Conservation (phyloP, 805 yeast genomes). For the Myxozyma neotropica region DNA sequence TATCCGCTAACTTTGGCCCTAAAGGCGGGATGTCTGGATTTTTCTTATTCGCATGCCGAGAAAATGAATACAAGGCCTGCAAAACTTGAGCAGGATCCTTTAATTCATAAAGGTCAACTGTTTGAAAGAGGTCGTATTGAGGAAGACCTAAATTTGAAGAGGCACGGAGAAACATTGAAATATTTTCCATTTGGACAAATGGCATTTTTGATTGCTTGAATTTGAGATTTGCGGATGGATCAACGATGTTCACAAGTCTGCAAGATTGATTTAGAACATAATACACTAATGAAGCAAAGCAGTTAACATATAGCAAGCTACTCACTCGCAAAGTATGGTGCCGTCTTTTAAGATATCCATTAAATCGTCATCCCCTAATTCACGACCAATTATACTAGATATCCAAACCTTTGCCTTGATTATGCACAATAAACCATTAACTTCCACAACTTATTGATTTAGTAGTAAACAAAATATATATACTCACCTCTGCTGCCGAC, state of each 20-base stretch:
- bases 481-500: conserved; percentile 40
- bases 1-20: conserved; percentile 60
- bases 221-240: conserved; percentile 43
- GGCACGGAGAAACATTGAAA: conserved; percentile 66
- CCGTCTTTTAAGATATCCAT: conserved; percentile 66
- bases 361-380: conserved; percentile 49
- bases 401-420: conserved; percentile 55
- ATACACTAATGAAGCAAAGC: conserved; percentile 21
- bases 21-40: conserved; percentile 55
- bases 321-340: conserved; percentile 48
- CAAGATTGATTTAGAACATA: not conserved
- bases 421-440: conserved; percentile 27
- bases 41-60: conserved; percentile 64
- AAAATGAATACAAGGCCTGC: conserved; percentile 72
- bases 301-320: too few species aligned
- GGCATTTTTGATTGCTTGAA: conserved; percentile 71
- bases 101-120: conserved; percentile 70
- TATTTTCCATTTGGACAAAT: conserved; percentile 83
- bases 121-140: conserved; percentile 79
- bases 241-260: conserved; percentile 48
- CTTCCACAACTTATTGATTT: conserved; percentile 21
- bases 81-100: conserved; percentile 78
- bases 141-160: conserved; percentile 70
- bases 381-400: conserved; percentile 44
- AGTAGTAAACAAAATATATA: not conserved